Evolutionary conservation across 352 stramenopile species (phyloP), one percentile per base, ranked within the genome.

Genomic region (Phytophthora cryptogea): DNA sequence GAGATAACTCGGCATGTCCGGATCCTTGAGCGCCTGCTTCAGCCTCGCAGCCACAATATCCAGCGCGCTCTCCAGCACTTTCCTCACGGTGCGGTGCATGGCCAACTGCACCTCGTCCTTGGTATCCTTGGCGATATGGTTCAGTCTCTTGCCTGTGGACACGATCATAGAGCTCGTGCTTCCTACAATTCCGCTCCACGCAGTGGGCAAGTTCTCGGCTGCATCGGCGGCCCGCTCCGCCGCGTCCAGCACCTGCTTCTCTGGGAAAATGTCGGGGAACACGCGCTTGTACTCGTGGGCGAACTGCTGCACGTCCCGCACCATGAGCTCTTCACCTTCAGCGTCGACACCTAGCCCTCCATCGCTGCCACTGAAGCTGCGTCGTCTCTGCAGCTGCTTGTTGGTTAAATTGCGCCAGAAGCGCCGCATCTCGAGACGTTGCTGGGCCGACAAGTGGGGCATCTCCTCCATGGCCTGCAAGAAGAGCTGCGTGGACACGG

Each of bases 81-180:
- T 85, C 32, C 82, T 65, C 54, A 92, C 70, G 6, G 84, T 93
- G 11, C 84, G 79, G 40, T 94, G 86, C 72, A 95, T 88, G 2
- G 82, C 84, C 32, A 82, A 67, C 56, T 94, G 80, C 59, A 95
- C 88, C 23, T 88, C 86, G 20, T 83, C 84, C 39, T 90, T 94
- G 3, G 86, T 95, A 59, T 93, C 84, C 28, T 87, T 86, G 0
- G 86, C 86, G 53, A 95, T 89, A 49, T 87, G 81, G 37, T 94
- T 89, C 47, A 95, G 72, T 9, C 84, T 71, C 63, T 93, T 95
- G 42, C 83, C 69, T 8, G 84, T 93, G 9, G 84, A 93, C 36
- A 83, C 30, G 32, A 93, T 80, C 80, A 93, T 93, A 14, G 80
- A 70, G 54, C 84, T 92, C 2, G 84, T 93, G 16, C 80, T 89